phyloP scores from a whole-genome alignment of 2,329 filamentous ascomycete species.

The Hymenoscyphus fructigenus region DNA sequence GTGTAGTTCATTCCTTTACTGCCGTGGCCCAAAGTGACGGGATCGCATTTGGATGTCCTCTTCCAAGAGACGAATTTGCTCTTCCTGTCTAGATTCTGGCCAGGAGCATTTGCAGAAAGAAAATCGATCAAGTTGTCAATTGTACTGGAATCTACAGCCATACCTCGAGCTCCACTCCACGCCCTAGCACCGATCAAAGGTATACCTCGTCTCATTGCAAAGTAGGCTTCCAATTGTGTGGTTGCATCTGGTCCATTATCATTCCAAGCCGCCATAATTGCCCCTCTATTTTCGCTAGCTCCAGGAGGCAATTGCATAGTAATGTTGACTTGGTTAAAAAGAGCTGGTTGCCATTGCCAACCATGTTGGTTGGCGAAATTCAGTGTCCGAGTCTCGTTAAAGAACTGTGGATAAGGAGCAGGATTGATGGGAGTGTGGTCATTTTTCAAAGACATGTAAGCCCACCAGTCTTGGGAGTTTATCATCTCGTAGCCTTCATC shows the following conservation, averaged over 20 bases:
- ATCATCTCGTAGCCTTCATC: constrained; percentile 48
- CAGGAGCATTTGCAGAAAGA: constrained; percentile 44
- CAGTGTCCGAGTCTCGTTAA: constrained; percentile 42
- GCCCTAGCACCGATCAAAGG: constrained; percentile 52
- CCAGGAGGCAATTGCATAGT: neutral
- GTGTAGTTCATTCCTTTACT: constrained; percentile 1
- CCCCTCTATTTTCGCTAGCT: neutral
- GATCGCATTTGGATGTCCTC: neutral
- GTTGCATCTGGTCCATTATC: constrained; percentile 53
- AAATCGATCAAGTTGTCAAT: constrained; percentile 32
- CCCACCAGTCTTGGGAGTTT: constrained; percentile 50
- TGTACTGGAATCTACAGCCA: constrained; percentile 39
- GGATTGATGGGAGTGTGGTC: constrained; percentile 45
- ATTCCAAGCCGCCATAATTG: constrained; percentile 43
- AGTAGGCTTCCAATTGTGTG: constrained; percentile 52
- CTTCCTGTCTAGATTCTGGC: constrained; percentile 47
- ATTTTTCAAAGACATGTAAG: constrained; percentile 52
- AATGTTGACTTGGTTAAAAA: constrained; percentile 23
- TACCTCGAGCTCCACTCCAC: constrained; percentile 49
- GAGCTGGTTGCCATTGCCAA: constrained; percentile 48
- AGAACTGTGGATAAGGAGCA: constrained; percentile 53
- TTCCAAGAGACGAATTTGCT: neutral
- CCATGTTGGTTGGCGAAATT: constrained; percentile 47
- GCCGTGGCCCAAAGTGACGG: neutral
- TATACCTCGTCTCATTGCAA: constrained; percentile 49